Base-by-base conservation (phyloP, 2,329 filamentous ascomycete species). In the Graphilbum sp. region DNA sequence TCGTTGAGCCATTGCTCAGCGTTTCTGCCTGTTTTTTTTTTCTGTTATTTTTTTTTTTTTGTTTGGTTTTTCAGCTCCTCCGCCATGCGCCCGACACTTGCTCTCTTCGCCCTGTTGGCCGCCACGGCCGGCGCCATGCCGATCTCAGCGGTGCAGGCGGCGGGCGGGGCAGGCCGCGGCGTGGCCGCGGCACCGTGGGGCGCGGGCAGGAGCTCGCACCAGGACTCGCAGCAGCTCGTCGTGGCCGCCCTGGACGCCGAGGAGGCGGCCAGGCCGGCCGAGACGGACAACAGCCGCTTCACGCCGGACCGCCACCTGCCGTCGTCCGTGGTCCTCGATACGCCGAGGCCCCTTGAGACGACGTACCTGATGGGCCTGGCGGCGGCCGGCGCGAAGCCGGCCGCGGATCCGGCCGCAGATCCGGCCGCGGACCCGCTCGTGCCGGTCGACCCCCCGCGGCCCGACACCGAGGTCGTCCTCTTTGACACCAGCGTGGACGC, bases 311-410 rank as follows among this genome's bases (percentile, higher is more conserved):
- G 13, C 11, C 24, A 25, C 10, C 23, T 31, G 7, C 15, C 30
- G 8, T 41, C 41, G 1, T 44, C 39, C 5, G 41, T 13, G 17
- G 45, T 46, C 1, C 36, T 47, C 12, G 27, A 39, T 2, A 35
- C 39, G 5, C 41, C 41, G 10, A 41, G 45, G 12, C 45, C 45
- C 5, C 36, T 47, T 7, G 38, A 29, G n/a, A 46, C 45, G 10
- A 38, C 42, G 11, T 47, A 46, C 13, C 36, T 47, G 10, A 47
- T 47, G 45, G 33, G 32, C n/a, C 41, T 47, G 25, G 13, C 15
- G 27, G 13, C 27, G 10, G 27, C 15, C 6, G 13, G 6, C 6
- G 11, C 27, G 27, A 29, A 6, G 5, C 5, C 27, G 13, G 13
- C 27, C 5, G 30, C 16, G 5, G 6, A 5, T 7, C 30, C n/a